Base-by-base conservation (phyloP, 257 asterid species). In the Linderniella brevidens region DNA sequence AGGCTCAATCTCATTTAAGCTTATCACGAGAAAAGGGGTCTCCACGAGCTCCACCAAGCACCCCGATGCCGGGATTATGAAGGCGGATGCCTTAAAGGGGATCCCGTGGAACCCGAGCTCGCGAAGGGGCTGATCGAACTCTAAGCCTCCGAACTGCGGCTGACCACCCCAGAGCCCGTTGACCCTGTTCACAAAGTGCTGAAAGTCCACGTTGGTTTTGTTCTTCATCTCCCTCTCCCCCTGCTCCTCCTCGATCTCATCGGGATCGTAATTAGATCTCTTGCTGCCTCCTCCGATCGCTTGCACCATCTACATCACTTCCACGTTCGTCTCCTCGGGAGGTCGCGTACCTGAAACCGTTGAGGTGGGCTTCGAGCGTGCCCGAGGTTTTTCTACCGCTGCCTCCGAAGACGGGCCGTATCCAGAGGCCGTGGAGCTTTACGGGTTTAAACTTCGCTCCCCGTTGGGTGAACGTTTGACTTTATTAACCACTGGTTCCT, bases 231-330 rank as follows among this genome's bases (percentile, higher is more conserved):
- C 86, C 41, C 92, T 70, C 70, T 82, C 93, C 64, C 93, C 64
- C 55, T 82, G 86, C 51, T 82, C 93, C 68, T 82, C 93, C 68
- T 82, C 93, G 35, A 82, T 75, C 72, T 82, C 93, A 55, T 82
- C 92, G 9, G 93, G 92, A 46, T 78, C 93, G 48, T 75, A 78
- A 6, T 80, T 77, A 40, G 81, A 73, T 57, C 92, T 64, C 68
- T 72, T 78, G 16, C 86, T 78, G 16, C 86, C 78, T 52, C 81
- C 76, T 0, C 93, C 80, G 45, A 78, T 71, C 13, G 73, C 68
- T 50, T 82, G 93, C 35, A 78, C 93, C 63, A 67, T 75, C 59
- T 82, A 92, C 93, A 82, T 82, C 43, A 82, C 93, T 67, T 82
- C 93, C 4, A 65, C 70, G 46, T 74, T 71, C 84, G 19, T 76